Evolutionary conservation across 2,329 filamentous ascomycete species (phyloP).

Genomic region (Xylariaceae sp.): DNA sequence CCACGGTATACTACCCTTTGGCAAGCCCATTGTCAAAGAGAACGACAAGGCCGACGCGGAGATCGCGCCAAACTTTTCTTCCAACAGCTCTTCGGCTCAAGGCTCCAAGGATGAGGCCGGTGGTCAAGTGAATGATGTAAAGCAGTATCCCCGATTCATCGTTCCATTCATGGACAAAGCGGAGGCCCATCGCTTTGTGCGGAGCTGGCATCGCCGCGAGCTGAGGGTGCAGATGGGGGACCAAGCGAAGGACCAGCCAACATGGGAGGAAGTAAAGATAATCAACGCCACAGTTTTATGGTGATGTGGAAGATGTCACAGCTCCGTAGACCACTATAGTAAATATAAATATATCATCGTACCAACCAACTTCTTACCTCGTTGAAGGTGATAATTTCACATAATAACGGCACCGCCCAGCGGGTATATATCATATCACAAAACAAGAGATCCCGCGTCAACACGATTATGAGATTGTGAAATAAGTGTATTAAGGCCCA

Average conservation of each 20-base stretch:
- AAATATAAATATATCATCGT: neutral
- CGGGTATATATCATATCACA: neutral
- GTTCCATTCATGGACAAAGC: constrained; percentile 52
- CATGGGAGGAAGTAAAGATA: constrained; percentile 30
- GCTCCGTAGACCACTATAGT: neutral
- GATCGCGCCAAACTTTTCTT: too few species aligned
- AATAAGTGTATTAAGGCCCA: constrained; percentile 42
- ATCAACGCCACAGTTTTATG: constrained; percentile 31
- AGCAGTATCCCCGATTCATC: constrained; percentile 44
- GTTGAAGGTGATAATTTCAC: neutral
- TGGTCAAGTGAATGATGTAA: neutral
- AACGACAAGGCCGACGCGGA: neutral
- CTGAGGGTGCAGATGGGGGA: constrained; percentile 28
- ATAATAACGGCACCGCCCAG: neutral
- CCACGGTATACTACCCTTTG: constrained; percentile 31
- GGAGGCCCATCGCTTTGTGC: constrained; percentile 50
- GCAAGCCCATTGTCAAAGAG: constrained; percentile 25
- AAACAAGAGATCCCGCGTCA: neutral
- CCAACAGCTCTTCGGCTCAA: too few species aligned
- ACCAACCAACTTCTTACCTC: neutral
- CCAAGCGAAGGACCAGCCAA: neutral
- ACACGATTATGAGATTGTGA: constrained; percentile 14
- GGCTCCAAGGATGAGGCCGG: too few species aligned
- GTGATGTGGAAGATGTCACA: constrained; percentile 17
- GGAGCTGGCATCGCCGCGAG: constrained; percentile 41